phyloP scores from a whole-genome alignment of 345 rosid species.

The Geranium rotundifolium region DNA sequence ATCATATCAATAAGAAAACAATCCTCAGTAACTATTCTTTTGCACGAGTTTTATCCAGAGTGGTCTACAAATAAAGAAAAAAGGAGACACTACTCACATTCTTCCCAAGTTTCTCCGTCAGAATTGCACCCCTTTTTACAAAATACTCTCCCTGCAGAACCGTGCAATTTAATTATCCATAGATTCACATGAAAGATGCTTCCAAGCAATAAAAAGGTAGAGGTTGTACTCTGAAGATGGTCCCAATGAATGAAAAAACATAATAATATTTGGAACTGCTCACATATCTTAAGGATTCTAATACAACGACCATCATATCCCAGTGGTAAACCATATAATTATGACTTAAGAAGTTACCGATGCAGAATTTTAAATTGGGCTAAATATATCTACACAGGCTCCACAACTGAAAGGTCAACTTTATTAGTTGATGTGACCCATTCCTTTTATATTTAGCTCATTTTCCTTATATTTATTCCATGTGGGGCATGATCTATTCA shows the following conservation, averaged over 20 bases:
- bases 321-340: not conserved
- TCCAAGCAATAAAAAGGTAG: too few species aligned
- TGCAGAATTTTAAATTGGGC: too few species aligned
- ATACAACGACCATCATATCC: not conserved
- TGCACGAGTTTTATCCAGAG: not conserved
- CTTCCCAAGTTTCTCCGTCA: conserved; percentile 87
- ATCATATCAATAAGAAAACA: not conserved
- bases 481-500: too few species aligned
- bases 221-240: too few species aligned
- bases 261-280: not conserved
- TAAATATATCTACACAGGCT: too few species aligned
- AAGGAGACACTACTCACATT: conserved; percentile 61
- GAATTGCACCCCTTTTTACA: conserved; percentile 91
- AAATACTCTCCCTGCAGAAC: conserved; percentile 85
- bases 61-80: conserved; percentile 3
- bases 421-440: too few species aligned
- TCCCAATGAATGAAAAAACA: not conserved
- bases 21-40: not conserved
- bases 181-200: too few species aligned
- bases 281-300: not conserved
- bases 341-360: too few species aligned
- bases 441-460: too few species aligned
- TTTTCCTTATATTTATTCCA: too few species aligned
- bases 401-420: too few species aligned
- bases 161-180: not conserved